A percentile compares a stretch with the other conserved stretches of the same genome.
These are phyloP conservation scores for Arthrobotrys megalospora DNA, from an alignment of 2,329 filamentous ascomycete species.

Conservation along the genomic window DNA sequence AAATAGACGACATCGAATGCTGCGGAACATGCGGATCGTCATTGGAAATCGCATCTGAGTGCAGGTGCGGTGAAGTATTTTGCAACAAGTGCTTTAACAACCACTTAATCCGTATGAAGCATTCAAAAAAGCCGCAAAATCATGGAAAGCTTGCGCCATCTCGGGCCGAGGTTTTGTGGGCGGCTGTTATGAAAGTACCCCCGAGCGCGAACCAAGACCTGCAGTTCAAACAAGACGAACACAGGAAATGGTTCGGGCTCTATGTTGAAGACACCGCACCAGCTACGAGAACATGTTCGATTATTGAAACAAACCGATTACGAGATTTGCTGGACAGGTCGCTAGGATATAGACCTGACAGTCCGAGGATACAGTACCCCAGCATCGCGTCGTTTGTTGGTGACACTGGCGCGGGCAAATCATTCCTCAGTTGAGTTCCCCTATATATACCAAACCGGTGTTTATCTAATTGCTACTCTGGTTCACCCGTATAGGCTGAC, in stretches of 20 bases:
- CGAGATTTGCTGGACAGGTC: conserved; percentile 9
- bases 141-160: not conserved
- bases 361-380: conserved; percentile 28
- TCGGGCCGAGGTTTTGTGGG: not conserved
- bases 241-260: conserved; percentile 33
- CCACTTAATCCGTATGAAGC: not conserved
- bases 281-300: not conserved
- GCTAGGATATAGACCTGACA: not conserved
- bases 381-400: conserved; percentile 42
- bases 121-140: not conserved
- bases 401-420: conserved; percentile 18
- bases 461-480: not conserved
- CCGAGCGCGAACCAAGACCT: not conserved
- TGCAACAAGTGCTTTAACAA: conserved; percentile 1
- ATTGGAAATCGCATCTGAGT: no score
- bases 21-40: no score
- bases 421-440: conserved; percentile 22
- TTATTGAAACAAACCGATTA: conserved; percentile 25
- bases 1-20: no score
- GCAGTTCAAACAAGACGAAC: conserved; percentile 7
- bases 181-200: not conserved
- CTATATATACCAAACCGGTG: not conserved
- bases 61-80: not conserved
- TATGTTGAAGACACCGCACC: not conserved
- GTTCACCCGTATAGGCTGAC: not conserved